Evolutionary conservation across 208 protist genomes (phyloP), one percentile per base, ranked within the genome.

Genomic region (Leptomonas seymouri): DNA sequence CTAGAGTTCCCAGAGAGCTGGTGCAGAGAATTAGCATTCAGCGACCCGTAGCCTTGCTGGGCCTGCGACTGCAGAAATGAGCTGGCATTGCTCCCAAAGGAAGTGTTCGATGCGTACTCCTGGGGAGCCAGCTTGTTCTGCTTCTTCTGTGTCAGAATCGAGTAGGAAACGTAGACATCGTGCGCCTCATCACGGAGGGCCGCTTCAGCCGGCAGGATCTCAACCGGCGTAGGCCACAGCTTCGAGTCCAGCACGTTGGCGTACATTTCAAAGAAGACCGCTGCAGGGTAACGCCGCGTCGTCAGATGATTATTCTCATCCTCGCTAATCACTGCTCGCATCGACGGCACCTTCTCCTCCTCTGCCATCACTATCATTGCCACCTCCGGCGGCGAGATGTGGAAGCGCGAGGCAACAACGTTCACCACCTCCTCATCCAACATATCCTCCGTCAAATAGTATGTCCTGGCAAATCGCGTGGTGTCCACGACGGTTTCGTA

Each of bases 21-120:
- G 14, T 91, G 79, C 14, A 94, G 77, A 9, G 89, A 92, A 70
- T 94, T 87, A 0, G 89, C 89, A 77, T 92, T 94, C 30, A 94
- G 73, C 15, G 86, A 89, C 55, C 89, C 89, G 68, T 94, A 94
- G n/a, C 89, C 89, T 41, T 92, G 76, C 62, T 80, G 76, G 0
- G 84, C 85, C 63, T 87, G 74, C 36, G 78, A 83, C 56, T 85
- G 56, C 21, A 94, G 64, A 18, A 92, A 57, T 21, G 79, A 85
- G 62, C 61, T 78, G 8, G 84, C 79, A 42, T 55, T 82, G 28
- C 85, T 80, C 41, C 78, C 79, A 28, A 82, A 76, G 30, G 76
- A 78, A 21, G 56, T 54, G 55, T 81, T 82, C 30, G 76, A 61
- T 15, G 74, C 44, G 61, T 83, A 45, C 64, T 84, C 71, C 45